Base-by-base conservation (phyloP, 1,284 basidiomycete species). In the Rhodotorula sp. region DNA sequence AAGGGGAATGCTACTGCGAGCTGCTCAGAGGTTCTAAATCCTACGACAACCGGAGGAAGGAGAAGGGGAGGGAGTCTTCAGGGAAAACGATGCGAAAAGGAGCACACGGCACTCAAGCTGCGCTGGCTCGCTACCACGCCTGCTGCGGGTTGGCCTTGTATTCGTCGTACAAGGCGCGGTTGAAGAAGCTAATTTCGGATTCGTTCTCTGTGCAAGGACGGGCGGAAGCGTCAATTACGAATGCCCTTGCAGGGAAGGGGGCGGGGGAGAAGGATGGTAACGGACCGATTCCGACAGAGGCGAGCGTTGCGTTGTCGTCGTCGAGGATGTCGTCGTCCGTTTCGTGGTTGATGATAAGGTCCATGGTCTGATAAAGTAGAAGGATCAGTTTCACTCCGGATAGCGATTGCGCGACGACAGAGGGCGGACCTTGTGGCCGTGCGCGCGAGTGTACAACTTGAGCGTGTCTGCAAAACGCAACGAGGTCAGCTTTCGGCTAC, bases 261-360 rank as follows among this genome's bases (percentile, higher is more conserved):
- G 19, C 21, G 18, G 47, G 43, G 54, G 19, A 15, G 31, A 28
- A 69, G 21, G 38, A 66, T 7, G 34, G 56, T 10, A 10, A 10
- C 88, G 75, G 69, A 93, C 93, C 90, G 68, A 93, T 87, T 19
- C 89, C 91, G 38, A 86, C 81, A 8, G 88, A 86, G 3, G 84
- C 86, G 26, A 97, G 84, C 1, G 83, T 85, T 79, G 85, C 86
- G 19, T 80, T 80, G 52, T 88, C 87, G 61, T 85, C 82, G 48
- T 94, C 82, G 76, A 95, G 91, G 91, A 92, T 94, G 50, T 95
- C 92, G 43, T 72, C 68, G 76, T 97, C 93, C 78, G 94, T 86
- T 79, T 95, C 92, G 67, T 97, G 85, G 81, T 97, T 97, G 79
- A 97, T 95, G 81, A 97, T 95, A 47, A 97, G 85, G 82, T 97